phyloP scores from a whole-genome alignment of 2,329 filamentous ascomycete species.

The Phyllosticta citrichinensis region DNA sequence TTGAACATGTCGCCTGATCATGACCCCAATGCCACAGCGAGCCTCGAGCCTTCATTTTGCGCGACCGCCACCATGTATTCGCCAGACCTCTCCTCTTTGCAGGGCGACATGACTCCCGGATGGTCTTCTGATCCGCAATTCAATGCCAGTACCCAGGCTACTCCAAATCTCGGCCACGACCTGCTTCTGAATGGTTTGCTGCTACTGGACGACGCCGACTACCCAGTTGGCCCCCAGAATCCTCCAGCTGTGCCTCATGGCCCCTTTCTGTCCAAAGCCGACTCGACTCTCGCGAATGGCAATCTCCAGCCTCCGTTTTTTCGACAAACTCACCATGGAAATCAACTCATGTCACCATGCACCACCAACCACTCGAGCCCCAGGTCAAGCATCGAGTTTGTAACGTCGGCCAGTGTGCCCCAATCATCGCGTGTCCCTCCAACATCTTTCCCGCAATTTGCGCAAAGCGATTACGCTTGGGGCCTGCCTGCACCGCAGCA shows the following conservation, averaged over 20 bases:
- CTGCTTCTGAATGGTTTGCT: not conserved
- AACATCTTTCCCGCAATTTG: not conserved
- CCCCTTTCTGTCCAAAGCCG: not conserved
- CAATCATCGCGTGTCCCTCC: not conserved
- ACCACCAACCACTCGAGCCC: constrained; percentile 28
- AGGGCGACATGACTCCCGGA: constrained; percentile 29
- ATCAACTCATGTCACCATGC: constrained; percentile 26
- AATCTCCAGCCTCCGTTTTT: constrained; percentile 3
- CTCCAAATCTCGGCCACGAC: constrained; percentile 18
- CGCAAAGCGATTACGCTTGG: not conserved
- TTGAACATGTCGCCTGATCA: not conserved
- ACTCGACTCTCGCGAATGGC: constrained; percentile 1
- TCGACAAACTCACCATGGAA: constrained; percentile 13
- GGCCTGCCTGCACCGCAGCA: constrained; percentile 13
- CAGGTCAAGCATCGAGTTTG: constrained; percentile 14
- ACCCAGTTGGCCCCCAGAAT: not conserved
- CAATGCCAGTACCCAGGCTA: constrained; percentile 12
- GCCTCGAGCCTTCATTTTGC: constrained; percentile 4
- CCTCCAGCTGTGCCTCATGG: not conserved
- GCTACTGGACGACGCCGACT: not conserved
- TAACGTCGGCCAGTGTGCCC: not conserved
- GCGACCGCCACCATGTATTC: constrained; percentile 24
- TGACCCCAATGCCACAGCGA: not conserved
- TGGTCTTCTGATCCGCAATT: constrained; percentile 19
- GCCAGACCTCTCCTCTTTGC: constrained; percentile 26